Base-by-base conservation (phyloP, 139 green algal species). In the Parachlorella kessleri region DNA sequence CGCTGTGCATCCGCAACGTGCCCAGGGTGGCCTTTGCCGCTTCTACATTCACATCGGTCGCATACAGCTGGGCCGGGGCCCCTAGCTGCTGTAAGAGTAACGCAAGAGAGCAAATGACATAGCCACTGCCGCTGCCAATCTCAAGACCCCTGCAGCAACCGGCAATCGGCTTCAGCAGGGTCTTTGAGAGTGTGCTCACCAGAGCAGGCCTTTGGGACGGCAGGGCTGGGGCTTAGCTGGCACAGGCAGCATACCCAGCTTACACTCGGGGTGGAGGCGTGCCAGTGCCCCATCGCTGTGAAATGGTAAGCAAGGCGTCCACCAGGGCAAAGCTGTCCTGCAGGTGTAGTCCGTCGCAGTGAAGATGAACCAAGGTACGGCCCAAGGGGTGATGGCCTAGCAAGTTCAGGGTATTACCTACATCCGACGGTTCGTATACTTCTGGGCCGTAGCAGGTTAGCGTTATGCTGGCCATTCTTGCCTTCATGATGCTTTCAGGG, bases 41-140 rank as follows among this genome's bases (percentile, higher is more conserved):
- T n/a, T 33, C 33, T 0, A 33, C n/a, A 26, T 74, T 79, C 59
- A 78, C 35, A 63, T 83, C 78, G 4, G 70, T 78, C 7, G 83
- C 86, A 23, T 90, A 35, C 32, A 92, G 41, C n/a, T 77, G 76
- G 24, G 42, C 37, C 14, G 48, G 26, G 10, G 39, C 10, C 0
- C 48, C 48, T 33, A 41, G 36, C 3, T 75, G 37, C 3, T 76
- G 64, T 53, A 96, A 75, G 23, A 95, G 75, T 53, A 94, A 76
- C 1, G 90, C 92, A 0, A 93, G n/a, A 0, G 94, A 97, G 64
- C 85, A 88, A 55, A 92, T 86, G 8, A 97, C 89, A 73, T 94
- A 98, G 24, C 94, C 95, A 64, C 89, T 96, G 42, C 95, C 95
- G 75, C 87, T 89, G 4, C 95, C 95, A 36, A 98, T 65, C 76